Conservation (phyloP, 768 basidiomycete genomes). For the Xanthoconium purpureum region DNA sequence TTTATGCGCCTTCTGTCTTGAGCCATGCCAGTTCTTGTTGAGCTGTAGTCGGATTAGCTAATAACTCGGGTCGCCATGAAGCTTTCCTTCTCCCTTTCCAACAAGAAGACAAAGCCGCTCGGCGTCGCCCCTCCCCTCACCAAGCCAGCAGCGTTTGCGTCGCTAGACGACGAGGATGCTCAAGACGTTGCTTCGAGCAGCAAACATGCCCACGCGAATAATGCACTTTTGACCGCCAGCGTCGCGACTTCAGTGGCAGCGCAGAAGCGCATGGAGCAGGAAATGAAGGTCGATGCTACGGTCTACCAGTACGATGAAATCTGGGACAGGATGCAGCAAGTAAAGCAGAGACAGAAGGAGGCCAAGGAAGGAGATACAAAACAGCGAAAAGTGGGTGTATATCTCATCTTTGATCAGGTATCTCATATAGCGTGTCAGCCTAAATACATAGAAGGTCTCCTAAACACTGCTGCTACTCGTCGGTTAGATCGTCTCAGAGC, state of each 20-base stretch:
- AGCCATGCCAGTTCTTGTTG: constrained; percentile 33
- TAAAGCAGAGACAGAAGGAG: constrained; percentile 69
- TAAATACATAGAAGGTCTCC: constrained; percentile 84
- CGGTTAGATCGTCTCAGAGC: constrained; percentile 86
- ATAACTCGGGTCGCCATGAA: constrained; percentile 54
- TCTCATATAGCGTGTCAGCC: constrained; percentile 50
- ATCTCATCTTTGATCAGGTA: background rate
- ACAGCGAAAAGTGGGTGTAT: constrained; percentile 66
- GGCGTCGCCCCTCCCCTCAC: constrained; percentile 50
- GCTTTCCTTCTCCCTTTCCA: constrained; percentile 79
- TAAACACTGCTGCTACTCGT: constrained; percentile 81
- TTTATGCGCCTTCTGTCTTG: constrained; percentile 87
- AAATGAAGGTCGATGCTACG: constrained; percentile 72
- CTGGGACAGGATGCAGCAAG: constrained; percentile 93
- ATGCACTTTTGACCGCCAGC: constrained; percentile 56
- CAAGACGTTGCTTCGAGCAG: constrained; percentile 46
- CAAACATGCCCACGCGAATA: constrained; percentile 45
- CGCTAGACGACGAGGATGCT: constrained; percentile 61
- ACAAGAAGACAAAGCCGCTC: constrained; percentile 54
- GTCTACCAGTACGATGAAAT: constrained; percentile 97
- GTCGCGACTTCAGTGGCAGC: constrained; percentile 58
- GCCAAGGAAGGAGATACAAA: constrained; percentile 72
- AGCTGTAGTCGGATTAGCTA: constrained; percentile 20
- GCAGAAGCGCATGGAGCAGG: constrained; percentile 74
- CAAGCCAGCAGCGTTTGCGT: constrained; percentile 60